Conservation (phyloP, 2,329 filamentous ascomycete genomes). For the Aspergillus tamarii region DNA sequence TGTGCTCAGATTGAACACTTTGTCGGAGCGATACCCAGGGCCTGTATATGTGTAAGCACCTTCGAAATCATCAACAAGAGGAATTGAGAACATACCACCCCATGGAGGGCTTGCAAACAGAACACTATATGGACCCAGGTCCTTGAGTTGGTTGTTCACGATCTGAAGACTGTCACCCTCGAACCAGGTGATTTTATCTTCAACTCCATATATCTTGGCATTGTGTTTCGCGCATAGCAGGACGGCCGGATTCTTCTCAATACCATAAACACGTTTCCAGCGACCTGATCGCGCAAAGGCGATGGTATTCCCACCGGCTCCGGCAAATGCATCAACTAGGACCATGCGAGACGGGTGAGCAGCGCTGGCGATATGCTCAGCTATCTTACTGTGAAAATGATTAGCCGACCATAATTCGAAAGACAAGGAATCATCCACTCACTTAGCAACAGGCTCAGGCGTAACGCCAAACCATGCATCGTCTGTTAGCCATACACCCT, state of each 20-base stretch:
- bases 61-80: not conserved
- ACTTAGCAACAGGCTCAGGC: conserved; percentile 87
- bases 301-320: conserved; percentile 90
- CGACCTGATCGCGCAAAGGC: conserved; percentile 82
- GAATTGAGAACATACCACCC: conserved; percentile 59
- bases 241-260: conserved; percentile 80
- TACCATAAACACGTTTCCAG: conserved; percentile 83
- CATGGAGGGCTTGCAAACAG: conserved; percentile 75
- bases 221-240: conserved; percentile 93
- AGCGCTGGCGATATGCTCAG: conserved; percentile 66
- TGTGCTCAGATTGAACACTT: conserved; percentile 78
- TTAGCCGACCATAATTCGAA: not conserved
- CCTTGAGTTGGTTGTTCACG: conserved; percentile 56
- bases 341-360: conserved; percentile 61
- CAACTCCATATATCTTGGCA: conserved; percentile 79
- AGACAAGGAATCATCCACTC: conserved; percentile 33
- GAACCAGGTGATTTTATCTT: conserved; percentile 79
- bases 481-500: conserved; percentile 87
- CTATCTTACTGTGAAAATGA: conserved; percentile 65
- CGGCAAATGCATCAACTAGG: conserved; percentile 86
- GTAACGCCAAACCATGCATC: conserved; percentile 97
- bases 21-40: conserved; percentile 63
- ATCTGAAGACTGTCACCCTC: conserved; percentile 83
- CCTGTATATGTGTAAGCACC: conserved; percentile 44
- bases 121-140: conserved; percentile 55